phyloP scores from a whole-genome alignment of 139 green algal genomes.

The Chlorella sp. region DNA sequence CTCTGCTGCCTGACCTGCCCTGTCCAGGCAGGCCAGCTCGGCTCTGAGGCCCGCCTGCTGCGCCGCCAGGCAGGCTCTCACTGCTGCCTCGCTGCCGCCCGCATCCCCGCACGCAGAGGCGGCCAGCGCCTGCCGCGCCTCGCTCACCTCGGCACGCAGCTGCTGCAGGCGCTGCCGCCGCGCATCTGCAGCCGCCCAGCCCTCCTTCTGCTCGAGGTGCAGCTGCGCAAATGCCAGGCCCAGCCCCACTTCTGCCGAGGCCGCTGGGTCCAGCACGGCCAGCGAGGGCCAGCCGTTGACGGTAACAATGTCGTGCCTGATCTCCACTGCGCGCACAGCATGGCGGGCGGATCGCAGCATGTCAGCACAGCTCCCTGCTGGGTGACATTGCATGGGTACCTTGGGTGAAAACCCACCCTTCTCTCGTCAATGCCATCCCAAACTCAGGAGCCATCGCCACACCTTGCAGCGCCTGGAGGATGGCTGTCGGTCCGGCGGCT shows the following conservation, averaged over 20 bases:
- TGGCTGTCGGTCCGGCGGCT: not conserved
- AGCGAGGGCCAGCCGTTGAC: slow-evolving; percentile 5
- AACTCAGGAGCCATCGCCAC: not conserved
- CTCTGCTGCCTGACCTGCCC: not conserved
- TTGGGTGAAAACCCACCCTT: too few relatives aligned
- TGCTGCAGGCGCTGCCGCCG: not conserved
- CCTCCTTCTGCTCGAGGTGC: slow-evolving; percentile 16
- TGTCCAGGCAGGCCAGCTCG: not conserved
- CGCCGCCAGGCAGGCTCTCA: not conserved
- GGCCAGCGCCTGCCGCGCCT: not conserved
- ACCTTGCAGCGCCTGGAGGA: slow-evolving; percentile 5
- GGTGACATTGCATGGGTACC: too few relatives aligned
- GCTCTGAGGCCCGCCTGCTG: slow-evolving; percentile 6
- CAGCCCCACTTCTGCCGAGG: not conserved
- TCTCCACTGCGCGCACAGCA: too few relatives aligned
- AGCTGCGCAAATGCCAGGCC: not conserved
- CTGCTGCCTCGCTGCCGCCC: not conserved
- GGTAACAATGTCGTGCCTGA: too few relatives aligned
- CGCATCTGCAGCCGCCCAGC: not conserved
- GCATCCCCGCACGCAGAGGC: not conserved
- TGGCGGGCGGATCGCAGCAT: too few relatives aligned
- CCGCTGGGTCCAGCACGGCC: too few relatives aligned
- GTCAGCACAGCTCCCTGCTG: too few relatives aligned
- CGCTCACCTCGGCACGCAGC: slow-evolving; percentile 3
- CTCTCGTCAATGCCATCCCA: too few relatives aligned